Conservation (phyloP, 495 filamentous ascomycete species). For the Hypoxylon lenormandii region DNA sequence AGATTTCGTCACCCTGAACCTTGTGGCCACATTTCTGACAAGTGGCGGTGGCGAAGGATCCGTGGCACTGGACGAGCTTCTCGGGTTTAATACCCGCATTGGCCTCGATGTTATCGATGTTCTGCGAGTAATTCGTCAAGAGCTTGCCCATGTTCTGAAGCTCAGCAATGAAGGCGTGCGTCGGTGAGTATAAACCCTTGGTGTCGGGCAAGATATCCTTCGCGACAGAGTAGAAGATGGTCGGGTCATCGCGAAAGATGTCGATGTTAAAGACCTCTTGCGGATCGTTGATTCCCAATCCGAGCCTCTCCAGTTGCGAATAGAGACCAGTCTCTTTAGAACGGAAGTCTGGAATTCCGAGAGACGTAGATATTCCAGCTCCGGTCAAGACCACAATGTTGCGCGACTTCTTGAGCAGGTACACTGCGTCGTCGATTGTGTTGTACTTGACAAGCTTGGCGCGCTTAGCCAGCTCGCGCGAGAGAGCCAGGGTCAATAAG, state of each 20-base stretch:
- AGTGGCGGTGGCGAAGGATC: constrained; percentile 90
- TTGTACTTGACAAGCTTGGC: constrained; percentile 85
- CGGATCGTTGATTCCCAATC: constrained; percentile 76
- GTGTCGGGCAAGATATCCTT: constrained; percentile 86
- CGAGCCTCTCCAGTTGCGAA: constrained; percentile 78
- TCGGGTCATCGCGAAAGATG: constrained; percentile 85
- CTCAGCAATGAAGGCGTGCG: constrained; percentile 95
- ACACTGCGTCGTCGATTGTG: constrained; percentile 85
- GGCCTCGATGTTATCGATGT: constrained; percentile 96
- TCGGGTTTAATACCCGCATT: constrained; percentile 83
- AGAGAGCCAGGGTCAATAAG: constrained; percentile 79
- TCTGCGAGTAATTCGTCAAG: constrained; percentile 96
- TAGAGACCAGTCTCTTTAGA: constrained; percentile 89
- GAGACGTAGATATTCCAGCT: constrained; percentile 88
- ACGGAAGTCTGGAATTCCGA: constrained; percentile 90
- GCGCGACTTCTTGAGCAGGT: constrained; percentile 74
- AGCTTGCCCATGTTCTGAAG: constrained; percentile 90
- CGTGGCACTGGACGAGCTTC: constrained; percentile 95
- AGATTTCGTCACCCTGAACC: constrained; percentile 81
- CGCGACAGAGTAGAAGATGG: constrained; percentile 90
- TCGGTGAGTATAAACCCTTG: constrained; percentile 79
- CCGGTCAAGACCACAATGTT: constrained; percentile 96
- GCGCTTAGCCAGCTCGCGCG: constrained; percentile 83
- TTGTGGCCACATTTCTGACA: constrained; percentile 84
- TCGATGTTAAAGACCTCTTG: constrained; percentile 95